Base-by-base conservation (phyloP, 768 basidiomycete species). In the Termitomyces sp. region DNA sequence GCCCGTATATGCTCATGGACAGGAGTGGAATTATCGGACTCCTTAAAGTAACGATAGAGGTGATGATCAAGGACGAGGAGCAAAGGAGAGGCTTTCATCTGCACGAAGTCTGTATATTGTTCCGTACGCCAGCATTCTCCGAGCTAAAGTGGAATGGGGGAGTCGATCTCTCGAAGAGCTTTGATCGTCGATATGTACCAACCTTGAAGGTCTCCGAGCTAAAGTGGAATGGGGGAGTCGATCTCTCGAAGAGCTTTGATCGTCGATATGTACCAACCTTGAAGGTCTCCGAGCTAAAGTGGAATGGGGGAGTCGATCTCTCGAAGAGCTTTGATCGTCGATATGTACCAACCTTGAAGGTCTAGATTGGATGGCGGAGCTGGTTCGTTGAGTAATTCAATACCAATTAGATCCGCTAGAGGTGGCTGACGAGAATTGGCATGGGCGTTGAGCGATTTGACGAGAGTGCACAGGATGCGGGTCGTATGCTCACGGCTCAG, bases 41-140 rank as follows among this genome's bases (percentile, higher is more conserved):
- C 62, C 0, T 89, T 90, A 71, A 92, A 92, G 71, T 90, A 92
- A 24, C 92, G 84, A 68, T 94, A 94, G 22, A 94, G 80, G 68
- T 94, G 92, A 65, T 92, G 90, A 70, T 94, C 92, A 44, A 93
- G 75, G 15, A 88, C 84, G 20, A 86, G 75, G 33, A 84, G 83
- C 33, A 58, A 68, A 44, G 57, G 58, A 12, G 59, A 66, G 11
- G 65, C 54, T 9, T 50, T 71, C 50, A 64, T 73, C 7, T 75
- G 72, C 67, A 86, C 75, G 66, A 82, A 90, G 9, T 79, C 74
- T 16, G 86, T 79, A 65, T 91, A 93, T 57, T 82, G 75, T 32
- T 86, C 81, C 1, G 85, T 79, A 67, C 83, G 79, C 92, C 92
- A 95, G 48, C 86, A 85, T 67, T 95, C 92, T 5, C 83, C 79